phyloP scores from a whole-genome alignment of 2,329 filamentous ascomycete genomes.

The Colletotrichum kahawae region DNA sequence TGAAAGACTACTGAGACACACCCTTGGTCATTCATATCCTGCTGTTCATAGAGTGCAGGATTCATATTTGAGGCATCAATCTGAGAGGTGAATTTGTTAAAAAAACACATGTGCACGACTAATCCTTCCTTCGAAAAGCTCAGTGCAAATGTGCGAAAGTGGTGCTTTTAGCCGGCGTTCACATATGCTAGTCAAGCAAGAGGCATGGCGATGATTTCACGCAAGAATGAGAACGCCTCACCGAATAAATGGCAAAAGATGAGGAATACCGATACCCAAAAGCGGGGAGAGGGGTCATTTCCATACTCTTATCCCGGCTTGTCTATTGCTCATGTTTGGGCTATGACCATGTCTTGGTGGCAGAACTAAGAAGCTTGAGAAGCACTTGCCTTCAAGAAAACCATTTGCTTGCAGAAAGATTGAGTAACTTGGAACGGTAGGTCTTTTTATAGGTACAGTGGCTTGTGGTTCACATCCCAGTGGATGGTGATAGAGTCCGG shows the following conservation, averaged over 20 bases:
- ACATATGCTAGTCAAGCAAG: not conserved
- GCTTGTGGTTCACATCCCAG: too few relatives aligned
- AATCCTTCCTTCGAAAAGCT: too few relatives aligned
- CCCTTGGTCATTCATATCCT: not conserved
- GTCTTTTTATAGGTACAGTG: too few relatives aligned
- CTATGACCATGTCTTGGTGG: not conserved
- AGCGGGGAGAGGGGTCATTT: too few relatives aligned
- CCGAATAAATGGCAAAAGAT: not conserved
- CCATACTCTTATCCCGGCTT: not conserved
- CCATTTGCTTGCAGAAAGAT: too few relatives aligned
- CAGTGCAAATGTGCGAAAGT: too few relatives aligned
- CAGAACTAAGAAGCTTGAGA: not conserved
- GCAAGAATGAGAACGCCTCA: not conserved
- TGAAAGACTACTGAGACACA: not conserved
- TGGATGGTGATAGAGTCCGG: not conserved
- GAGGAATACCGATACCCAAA: not conserved
- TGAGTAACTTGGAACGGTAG: too few relatives aligned
- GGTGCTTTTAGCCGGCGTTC: too few relatives aligned
- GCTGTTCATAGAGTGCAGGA: rapidly evolving
- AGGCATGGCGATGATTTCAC: not conserved
- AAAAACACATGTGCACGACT: too few relatives aligned
- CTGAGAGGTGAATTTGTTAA: too few relatives aligned
- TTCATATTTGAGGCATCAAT: not conserved
- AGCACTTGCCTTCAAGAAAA: too few relatives aligned
- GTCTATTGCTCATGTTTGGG: rapidly evolving